Base-by-base conservation (phyloP, 2,329 filamentous ascomycete species). In the Acrodontium crateriforme region DNA sequence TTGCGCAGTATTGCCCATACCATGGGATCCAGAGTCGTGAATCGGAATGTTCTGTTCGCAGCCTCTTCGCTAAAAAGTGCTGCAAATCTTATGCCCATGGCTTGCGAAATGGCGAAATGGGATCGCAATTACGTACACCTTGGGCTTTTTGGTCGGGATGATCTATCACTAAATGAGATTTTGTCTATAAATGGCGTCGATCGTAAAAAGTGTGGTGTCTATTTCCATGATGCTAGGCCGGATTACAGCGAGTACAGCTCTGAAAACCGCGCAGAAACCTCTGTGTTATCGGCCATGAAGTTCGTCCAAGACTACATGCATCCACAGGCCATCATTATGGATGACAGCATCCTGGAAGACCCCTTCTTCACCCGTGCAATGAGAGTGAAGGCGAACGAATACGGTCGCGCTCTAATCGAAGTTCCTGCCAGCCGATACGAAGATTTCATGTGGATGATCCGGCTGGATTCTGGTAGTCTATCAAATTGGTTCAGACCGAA, bases 31-130 rank as follows among this genome's bases (percentile, higher is more conserved):
- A 58, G 58, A 29, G 37, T 49, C 17, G 48, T 56, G 19, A 81
- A 79, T 45, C 68, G 68, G 27, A 84, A 84, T 44, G 67, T 93
- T 10, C 54, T 94, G 3, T 93, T 93, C 49, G 77, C 75, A 4
- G 74, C 79, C 3, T 75, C 80, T 0, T 84, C 67, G 35, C 55
- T 91, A 27, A 69, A 69, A 50, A 89, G 81, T 47, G 71, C 74
- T 10, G 68, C 80, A 0, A 67, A 69, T 17, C 52, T 94, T 29
- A 59, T 93, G 17, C 83, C 84, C 1, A 62, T 93, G 47, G 82
- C 85, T 5, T 95, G 89, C 53, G 71, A 81, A 43, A 94, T 94
- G 85, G 75, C 74, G 5, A 53, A 53, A 13, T 67, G 74, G 52
- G 64, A 69, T 31, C 63, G 68, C 33, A 92, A 73, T 45, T 67